Base-by-base conservation (phyloP, 1,139 yeast genomes). In the Yamadazyma blattariae region DNA sequence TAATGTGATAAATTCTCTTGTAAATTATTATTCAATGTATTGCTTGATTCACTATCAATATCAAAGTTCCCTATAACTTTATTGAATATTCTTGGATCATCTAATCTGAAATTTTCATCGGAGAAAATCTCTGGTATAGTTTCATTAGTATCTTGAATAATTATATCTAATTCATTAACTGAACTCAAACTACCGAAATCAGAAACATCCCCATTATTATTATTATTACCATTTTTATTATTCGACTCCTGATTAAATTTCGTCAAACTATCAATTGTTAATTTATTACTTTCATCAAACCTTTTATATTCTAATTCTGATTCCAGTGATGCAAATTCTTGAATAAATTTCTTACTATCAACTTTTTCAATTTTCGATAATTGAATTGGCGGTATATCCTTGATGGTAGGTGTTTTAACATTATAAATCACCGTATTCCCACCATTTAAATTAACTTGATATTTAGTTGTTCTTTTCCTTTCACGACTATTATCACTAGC, bases 321-420 rank as follows among this genome's bases (percentile, higher is more conserved):
- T 53, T 55, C 54, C 19, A 17, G 5, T 7, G 19, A 5, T 7
- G 19, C 7, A 42, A 82, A 82, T 5, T 61, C 41, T 3, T 37
- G 49, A n/a, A 57, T 56, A 36, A 88, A 64, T 25, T 13, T 71
- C 74, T 1, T 65, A 35, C 74, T 58, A 3, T 79, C 76, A 39
- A 71, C 74, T 12, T 70, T 65, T 10, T 80, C 61, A 36, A 70
- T 52, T 33, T 81, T 78, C 34, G 83, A 77, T 29, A 92, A 64
- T 38, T 74, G 79, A 14, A 89, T 82, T 23, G 84, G 90, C 0
- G 97, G 96, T 14, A 92, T 92, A 48, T 92, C 98, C 34, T 71
- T 71, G 2, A 76, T 65, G 0, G 96, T 82, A 0, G 98, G 97
- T 4, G 82, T 71, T 34, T 68, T 69, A 36, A 84, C 63, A 44